A percentile compares a stretch with the other conserved stretches of the same genome.
Evolutionary conservation across 345 rosid genomes (phyloP).

Genomic region (Salix arbutifolia): DNA sequence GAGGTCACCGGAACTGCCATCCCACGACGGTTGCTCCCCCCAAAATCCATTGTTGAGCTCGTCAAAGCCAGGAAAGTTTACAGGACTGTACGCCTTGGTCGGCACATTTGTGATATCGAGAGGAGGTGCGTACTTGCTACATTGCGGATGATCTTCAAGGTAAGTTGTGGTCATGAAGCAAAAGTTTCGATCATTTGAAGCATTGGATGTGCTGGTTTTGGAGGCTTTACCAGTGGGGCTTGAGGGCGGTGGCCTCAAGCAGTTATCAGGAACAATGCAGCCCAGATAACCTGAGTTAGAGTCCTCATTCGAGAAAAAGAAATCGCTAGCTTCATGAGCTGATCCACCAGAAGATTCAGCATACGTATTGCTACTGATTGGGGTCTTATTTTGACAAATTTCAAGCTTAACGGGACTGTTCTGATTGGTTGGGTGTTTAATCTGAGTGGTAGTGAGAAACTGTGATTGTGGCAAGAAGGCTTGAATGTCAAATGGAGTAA

Average conservation of each 20-base stretch:
- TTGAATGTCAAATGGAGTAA: slow-evolving; percentile 47
- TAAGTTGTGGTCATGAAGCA: slow-evolving; percentile 8
- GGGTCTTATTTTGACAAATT: slow-evolving; percentile 4
- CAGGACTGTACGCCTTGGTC: background rate
- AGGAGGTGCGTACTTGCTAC: slow-evolving; percentile 11
- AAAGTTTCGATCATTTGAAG: slow-evolving; percentile 17
- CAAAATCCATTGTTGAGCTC: slow-evolving; percentile 25
- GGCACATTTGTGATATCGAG: background rate
- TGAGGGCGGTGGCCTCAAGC: slow-evolving; percentile 69
- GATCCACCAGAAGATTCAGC: slow-evolving; percentile 35
- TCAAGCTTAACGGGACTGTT: slow-evolving; percentile 24
- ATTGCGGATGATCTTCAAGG: slow-evolving; percentile 13
- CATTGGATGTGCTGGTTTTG: background rate
- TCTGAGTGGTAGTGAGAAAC: slow-evolving; percentile 11
- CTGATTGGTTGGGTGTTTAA: slow-evolving; percentile 11
- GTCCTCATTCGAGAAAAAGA: slow-evolving; percentile 39
- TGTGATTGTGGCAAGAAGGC: slow-evolving; percentile 39
- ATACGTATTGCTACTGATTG: slow-evolving; percentile 17
- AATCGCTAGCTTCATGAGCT: slow-evolving; percentile 32
- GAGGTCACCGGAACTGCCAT: slow-evolving; percentile 50
- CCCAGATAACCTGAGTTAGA: slow-evolving; percentile 83
- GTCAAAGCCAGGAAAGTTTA: slow-evolving; percentile 18
- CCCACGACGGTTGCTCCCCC: slow-evolving; percentile 38
- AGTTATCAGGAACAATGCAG: slow-evolving; percentile 88
- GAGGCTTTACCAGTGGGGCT: slow-evolving; percentile 13